Conservation (phyloP, 192 early-diverging fungal species). For the Lobulomyces angularis region DNA sequence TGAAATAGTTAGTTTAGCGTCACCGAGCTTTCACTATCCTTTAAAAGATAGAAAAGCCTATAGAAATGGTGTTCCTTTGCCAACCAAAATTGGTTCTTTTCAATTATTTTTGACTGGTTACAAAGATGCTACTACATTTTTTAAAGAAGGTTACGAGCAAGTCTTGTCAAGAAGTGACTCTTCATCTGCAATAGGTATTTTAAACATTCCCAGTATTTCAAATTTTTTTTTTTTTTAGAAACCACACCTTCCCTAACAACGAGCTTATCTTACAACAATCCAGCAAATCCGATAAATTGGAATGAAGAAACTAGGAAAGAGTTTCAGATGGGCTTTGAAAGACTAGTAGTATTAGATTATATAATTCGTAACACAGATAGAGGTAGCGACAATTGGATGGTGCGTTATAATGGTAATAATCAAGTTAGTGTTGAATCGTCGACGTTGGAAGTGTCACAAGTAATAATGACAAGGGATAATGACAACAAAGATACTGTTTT, state of each 20-base stretch:
- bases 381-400: slow-evolving; percentile 20
- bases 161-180: slow-evolving; percentile 1
- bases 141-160: slow-evolving; percentile 47
- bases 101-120: slow-evolving; percentile 72
- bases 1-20: slow-evolving; percentile 58
- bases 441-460: slow-evolving; percentile 6
- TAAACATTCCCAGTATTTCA: too few relatives aligned
- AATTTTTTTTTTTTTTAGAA: too few relatives aligned
- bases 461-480: slow-evolving; percentile 1
- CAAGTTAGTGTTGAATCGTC: slow-evolving; percentile 3
- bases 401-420: not conserved
- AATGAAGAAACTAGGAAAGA: slow-evolving; percentile 21
- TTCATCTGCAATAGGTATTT: slow-evolving; percentile 1
- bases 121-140: slow-evolving; percentile 73
- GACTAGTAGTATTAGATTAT: slow-evolving; percentile 74
- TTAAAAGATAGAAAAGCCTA: slow-evolving; percentile 29
- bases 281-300: slow-evolving; percentile 28
- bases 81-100: slow-evolving; percentile 69
- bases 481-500: too few relatives aligned
- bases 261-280: slow-evolving; percentile 7
- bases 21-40: slow-evolving; percentile 71
- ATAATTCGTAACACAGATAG: slow-evolving; percentile 82
- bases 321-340: slow-evolving; percentile 60
- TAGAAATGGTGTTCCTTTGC: slow-evolving; percentile 35
- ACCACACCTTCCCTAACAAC: not conserved